These are phyloP conservation scores for Kockiozyma suomiensis DNA, from an alignment of 805 yeast genomes.

Conservation along the genomic window DNA sequence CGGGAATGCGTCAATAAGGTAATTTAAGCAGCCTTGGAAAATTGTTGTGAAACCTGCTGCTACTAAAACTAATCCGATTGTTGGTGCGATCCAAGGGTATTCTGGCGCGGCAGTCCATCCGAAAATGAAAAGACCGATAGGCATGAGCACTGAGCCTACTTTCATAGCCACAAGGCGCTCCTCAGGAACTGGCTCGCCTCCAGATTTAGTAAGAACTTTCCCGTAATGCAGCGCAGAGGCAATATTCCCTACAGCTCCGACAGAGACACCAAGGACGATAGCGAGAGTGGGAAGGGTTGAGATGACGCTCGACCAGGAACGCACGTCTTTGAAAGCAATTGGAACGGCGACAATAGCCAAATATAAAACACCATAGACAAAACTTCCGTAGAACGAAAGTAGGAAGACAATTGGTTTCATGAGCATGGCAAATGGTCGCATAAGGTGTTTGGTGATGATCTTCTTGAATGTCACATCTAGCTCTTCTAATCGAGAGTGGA, in stretches of 20 bases:
- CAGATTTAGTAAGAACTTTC: conserved; percentile 37
- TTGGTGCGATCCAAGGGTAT: conserved; percentile 59
- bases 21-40: conserved; percentile 62
- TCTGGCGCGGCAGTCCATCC: conserved; percentile 60
- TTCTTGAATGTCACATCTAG: conserved; percentile 70
- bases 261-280: conserved; percentile 41
- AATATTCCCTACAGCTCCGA: conserved; percentile 43
- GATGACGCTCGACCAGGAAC: conserved; percentile 43
- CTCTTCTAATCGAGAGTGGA: conserved; percentile 92
- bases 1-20: conserved; percentile 62
- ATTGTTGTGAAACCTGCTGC: conserved; percentile 58
- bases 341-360: conserved; percentile 48
- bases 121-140: conserved; percentile 59
- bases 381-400: conserved; percentile 48
- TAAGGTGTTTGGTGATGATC: conserved; percentile 68
- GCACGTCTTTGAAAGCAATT: conserved; percentile 40
- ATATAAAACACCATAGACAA: conserved; percentile 51
- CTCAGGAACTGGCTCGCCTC: conserved; percentile 60
- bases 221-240: conserved; percentile 40
- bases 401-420: conserved; percentile 52
- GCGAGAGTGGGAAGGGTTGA: conserved; percentile 43
- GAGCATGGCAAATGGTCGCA: conserved; percentile 79
- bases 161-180: conserved; percentile 60
- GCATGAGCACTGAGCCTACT: conserved; percentile 47
- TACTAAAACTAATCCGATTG: conserved; percentile 57